Conservation (phyloP, 306 rosid species). For the Ziziphus jujuba region DNA sequence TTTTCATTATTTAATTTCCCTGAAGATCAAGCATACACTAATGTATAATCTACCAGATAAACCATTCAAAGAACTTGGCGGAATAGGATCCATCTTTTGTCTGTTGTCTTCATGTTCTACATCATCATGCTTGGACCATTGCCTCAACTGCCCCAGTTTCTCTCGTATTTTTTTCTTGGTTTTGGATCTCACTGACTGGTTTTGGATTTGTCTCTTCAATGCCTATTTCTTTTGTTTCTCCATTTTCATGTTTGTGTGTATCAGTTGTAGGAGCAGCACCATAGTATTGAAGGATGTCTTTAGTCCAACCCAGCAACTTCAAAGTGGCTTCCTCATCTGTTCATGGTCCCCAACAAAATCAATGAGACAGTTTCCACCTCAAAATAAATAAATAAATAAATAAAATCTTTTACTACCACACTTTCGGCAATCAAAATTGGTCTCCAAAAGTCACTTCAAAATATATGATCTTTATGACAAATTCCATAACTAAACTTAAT, state of each 20-base stretch:
- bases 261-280: conserved; percentile 1
- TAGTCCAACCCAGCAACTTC: conserved; percentile 48
- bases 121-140: conserved; percentile 18
- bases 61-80: too few species aligned
- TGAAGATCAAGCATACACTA: too few species aligned
- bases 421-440: not conserved
- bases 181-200: conserved; percentile 20
- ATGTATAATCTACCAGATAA: too few species aligned
- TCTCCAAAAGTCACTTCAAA: too few species aligned
- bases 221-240: conserved; percentile 6
- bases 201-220: conserved; percentile 17
- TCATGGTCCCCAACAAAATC: not conserved
- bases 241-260: conserved; percentile 8
- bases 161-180: conserved; percentile 21
- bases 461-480: too few species aligned
- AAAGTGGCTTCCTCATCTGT: conserved; percentile 58
- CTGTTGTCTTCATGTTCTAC: too few species aligned
- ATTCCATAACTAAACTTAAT: too few species aligned
- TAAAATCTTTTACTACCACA: not conserved
- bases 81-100: too few species aligned
- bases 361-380: too few species aligned
- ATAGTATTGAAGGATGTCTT: conserved; percentile 14
- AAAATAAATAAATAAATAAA: not conserved
- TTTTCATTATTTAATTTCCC: too few species aligned
- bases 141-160: conserved; percentile 23